These are phyloP conservation scores for Primulina tabacum DNA, from an alignment of 257 asterid genomes.

Conservation along the genomic window DNA sequence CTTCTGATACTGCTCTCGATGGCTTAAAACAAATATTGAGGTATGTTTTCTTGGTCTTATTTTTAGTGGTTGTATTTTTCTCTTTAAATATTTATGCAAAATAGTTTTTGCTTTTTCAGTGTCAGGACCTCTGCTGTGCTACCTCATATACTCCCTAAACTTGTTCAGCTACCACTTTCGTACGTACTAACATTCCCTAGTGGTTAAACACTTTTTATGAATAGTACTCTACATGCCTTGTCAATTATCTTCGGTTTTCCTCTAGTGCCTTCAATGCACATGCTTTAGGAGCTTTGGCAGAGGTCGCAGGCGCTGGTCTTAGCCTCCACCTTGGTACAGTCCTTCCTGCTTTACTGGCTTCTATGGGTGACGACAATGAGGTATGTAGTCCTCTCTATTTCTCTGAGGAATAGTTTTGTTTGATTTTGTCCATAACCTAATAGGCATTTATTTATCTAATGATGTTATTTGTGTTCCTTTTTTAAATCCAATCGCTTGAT, in stretches of 20 bases:
- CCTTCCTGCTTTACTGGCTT: constrained; percentile 85
- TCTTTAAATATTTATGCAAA: constrained; percentile 3
- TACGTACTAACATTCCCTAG: constrained; percentile 40
- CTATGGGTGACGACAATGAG: constrained; percentile 72
- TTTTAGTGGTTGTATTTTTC: constrained; percentile 15
- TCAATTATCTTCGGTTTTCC: constrained; percentile 24
- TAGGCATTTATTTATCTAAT: no score
- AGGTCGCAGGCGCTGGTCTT: constrained; percentile 98
- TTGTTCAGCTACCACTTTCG: constrained; percentile 91
- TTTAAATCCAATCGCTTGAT: constrained; percentile 2
- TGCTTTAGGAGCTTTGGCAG: constrained; percentile 98
- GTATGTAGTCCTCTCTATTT: constrained; percentile 28
- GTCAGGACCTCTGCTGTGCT: constrained; percentile 97
- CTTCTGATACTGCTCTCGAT: constrained; percentile 96
- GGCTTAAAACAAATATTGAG: constrained; percentile 96
- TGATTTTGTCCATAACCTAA: no score
- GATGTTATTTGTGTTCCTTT: constrained; percentile 11
- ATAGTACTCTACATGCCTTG: constrained; percentile 13
- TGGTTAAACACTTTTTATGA: constrained; percentile 16
- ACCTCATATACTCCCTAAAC: constrained; percentile 98
- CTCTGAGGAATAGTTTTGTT: no score
- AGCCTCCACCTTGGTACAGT: constrained; percentile 79
- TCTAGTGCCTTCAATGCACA: constrained; percentile 94
- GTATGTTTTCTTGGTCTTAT: constrained; percentile 33
- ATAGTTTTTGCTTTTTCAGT: constrained; percentile 39